Base-by-base conservation (phyloP, 2,329 filamentous ascomycete species). In the Colletotrichum sp. region DNA sequence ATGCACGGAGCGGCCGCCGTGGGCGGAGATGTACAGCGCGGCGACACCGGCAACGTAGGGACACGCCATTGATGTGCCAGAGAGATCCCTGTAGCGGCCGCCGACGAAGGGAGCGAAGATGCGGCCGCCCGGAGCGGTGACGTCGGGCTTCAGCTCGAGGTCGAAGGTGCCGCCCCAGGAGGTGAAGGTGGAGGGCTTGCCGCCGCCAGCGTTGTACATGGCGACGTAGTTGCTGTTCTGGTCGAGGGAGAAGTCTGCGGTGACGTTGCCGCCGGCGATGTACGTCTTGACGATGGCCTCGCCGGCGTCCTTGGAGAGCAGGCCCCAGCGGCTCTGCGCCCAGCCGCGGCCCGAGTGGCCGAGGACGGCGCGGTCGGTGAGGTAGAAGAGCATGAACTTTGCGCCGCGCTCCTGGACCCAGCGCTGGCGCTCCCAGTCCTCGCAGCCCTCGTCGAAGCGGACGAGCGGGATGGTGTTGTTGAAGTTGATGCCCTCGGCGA, bases 31-130 rank as follows among this genome's bases (percentile, higher is more conserved):
- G 76, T 86, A 88, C 16, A 89, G 79, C 9, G 87, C 87, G 3
- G 86, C 87, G 26, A 89, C 83, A 8, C 88, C 90, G 60, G 89
- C 88, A 36, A 90, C 84, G 75, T 90, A 90, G 2, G 90, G 90
- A 9, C 87, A 87, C 1, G 90, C 87, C 90, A 92, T 91, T 2
- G 88, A 90, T 1, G 90, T 92, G 57, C 90, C 90, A 39, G 85
- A 88, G 68, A 88, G 82, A 5, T 88, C 84, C 21, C 85, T 84
- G 77, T 90, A 92, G 16, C 77, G 78, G 36, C 83, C 82, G 24
- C 86, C 82, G 3, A 86, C 83, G 61, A 86, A 88, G 3, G 89
- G 90, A 66, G 87, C 89, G 72, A 89, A 83, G 66, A 92, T 89
- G 24, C 86, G 82, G 63, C 85, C 86, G 16, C 89, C 89, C 3